Base-by-base conservation (phyloP, 768 basidiomycete species). In the Lepiota subincarnata region DNA sequence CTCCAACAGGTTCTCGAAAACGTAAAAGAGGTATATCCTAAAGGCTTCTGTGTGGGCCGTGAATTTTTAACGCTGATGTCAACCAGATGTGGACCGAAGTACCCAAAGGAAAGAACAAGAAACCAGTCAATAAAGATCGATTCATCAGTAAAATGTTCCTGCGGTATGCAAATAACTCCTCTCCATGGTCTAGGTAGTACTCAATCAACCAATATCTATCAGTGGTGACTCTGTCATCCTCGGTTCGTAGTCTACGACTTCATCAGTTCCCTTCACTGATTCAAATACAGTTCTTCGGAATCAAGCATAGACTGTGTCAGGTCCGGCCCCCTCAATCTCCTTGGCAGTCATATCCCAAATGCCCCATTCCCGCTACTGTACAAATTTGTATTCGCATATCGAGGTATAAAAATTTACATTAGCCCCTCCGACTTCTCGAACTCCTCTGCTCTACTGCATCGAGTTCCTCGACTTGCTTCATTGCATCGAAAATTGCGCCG, bases 111-210 rank as follows among this genome's bases (percentile, higher is more conserved):
- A 98, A 98, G 75, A 93, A 93, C 67, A 98, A 97, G 77, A 98
- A 98, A 67, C 92, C 97, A 6, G 86, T 98, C 53, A 98, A 98
- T 78, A 98, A 98, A 73, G 97, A 98, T 72, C 82, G 97, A 44
- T 99, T 98, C 76, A 96, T 99, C 69, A 96, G 93, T 69, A 99
- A 98, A 75, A 96, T 99, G 93, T 98, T 96, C 72, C 73, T 98
- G 57, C 81, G 92, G 90, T 89, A 63, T 48, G 83, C 69, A 2
- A 28, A 44, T 38, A 52, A 35, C 19, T 46, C 10, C 19, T 41
- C 31, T 41, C 31, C 24, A 52, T 39, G n/a, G 41, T 42, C 35
- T 55, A 35, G 18, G 37, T 36, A 56, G 26, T 51, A 54, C 8
- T 49, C 48, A 45, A 37, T 52, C 34, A 49, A 47, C 39, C 46